A percentile compares a stretch with the other conserved stretches of the same genome.
These are phyloP conservation scores for Delonix regia DNA, from an alignment of 306 rosid genomes.

Conservation along the genomic window DNA sequence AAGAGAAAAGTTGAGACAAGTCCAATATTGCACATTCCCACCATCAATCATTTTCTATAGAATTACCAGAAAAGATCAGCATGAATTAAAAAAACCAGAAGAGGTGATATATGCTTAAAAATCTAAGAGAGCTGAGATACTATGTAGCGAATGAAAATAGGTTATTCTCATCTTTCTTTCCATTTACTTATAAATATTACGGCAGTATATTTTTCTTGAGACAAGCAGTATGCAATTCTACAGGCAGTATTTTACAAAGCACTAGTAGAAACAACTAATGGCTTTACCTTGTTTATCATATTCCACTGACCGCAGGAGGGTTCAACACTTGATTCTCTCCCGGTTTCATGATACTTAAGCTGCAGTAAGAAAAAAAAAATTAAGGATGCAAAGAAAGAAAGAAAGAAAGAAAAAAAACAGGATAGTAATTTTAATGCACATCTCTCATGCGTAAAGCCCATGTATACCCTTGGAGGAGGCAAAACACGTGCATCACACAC, in stretches of 20 bases:
- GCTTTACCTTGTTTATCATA: slow-evolving; percentile 75
- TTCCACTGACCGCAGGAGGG: slow-evolving; percentile 89
- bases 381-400: too few species aligned
- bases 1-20: slow-evolving; percentile 52
- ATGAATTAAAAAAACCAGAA: background rate
- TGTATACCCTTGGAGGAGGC: slow-evolving; percentile 62
- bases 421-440: background rate
- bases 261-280: background rate
- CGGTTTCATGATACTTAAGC: slow-evolving; percentile 65
- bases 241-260: background rate
- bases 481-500: slow-evolving; percentile 68
- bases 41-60: slow-evolving; percentile 76
- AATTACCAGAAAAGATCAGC: background rate
- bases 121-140: background rate
- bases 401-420: background rate
- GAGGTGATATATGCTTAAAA: background rate
- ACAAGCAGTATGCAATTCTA: background rate
- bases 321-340: slow-evolving; percentile 48
- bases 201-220: background rate
- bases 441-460: background rate
- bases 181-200: background rate
- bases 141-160: background rate
- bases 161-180: background rate
- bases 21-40: slow-evolving; percentile 61
- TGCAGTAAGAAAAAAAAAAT: slow-evolving; percentile 21